phyloP scores from a whole-genome alignment of 768 basidiomycete species.

The Hygrocybe coccinea region DNA sequence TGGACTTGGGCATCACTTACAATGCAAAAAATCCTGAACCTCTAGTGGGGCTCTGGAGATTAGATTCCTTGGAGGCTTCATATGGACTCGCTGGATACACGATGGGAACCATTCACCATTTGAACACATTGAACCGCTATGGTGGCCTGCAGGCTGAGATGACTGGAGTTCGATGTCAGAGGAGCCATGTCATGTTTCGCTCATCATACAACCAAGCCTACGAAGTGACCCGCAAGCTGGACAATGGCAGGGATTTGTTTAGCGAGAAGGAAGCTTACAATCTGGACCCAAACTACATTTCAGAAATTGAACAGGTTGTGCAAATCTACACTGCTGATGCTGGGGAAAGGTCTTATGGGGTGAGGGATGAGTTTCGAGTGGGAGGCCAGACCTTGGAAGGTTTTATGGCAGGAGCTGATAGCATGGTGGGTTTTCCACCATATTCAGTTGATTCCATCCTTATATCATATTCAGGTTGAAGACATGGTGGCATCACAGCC shows the following conservation, averaged over 20 bases:
- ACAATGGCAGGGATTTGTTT: constrained; percentile 14
- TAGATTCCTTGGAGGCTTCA: constrained; percentile 16
- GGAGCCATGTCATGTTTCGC: constrained; percentile 11
- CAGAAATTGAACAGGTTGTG: background rate
- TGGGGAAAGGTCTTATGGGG: constrained; percentile 9
- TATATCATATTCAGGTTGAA: background rate
- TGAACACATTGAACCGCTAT: constrained; percentile 14
- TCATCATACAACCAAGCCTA: constrained; percentile 15
- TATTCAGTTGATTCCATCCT: background rate
- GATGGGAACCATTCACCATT: constrained; percentile 11
- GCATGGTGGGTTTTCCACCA: constrained; percentile 1
- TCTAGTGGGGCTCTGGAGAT: constrained; percentile 15
- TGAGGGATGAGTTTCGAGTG: constrained; percentile 15
- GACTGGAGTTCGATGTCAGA: background rate
- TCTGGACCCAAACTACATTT: background rate
- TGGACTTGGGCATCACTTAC: constrained; percentile 15
- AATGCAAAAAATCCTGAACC: background rate
- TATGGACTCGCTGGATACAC: constrained; percentile 14
- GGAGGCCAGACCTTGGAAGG: constrained; percentile 5
- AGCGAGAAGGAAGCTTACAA: constrained; percentile 10
- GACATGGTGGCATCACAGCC: constrained; percentile 5
- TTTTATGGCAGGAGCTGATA: background rate
- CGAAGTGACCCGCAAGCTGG: constrained; percentile 9
- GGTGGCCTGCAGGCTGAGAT: constrained; percentile 18
- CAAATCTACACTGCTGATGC: background rate